phyloP scores from a whole-genome alignment of 108 stramenopile species.

The Conticribra weissflogii region DNA sequence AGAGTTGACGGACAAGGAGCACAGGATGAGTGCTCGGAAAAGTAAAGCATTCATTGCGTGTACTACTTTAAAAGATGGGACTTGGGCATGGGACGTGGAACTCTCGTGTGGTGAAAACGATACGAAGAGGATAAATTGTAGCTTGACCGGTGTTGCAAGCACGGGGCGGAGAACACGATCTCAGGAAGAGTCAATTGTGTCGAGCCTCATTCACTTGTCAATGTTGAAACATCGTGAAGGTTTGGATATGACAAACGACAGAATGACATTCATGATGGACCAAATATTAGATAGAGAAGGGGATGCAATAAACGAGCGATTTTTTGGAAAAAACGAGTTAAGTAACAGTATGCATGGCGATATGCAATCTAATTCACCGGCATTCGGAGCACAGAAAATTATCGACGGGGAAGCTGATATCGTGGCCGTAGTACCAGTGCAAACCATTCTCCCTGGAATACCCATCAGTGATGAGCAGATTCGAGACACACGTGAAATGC shows the following conservation, averaged over 20 bases:
- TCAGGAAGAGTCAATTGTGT: constrained; percentile 40
- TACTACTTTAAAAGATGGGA: constrained; percentile 57
- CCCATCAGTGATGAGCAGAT: neutral
- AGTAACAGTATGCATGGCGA: neutral
- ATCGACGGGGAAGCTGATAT: constrained; percentile 54
- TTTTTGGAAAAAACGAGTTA: neutral
- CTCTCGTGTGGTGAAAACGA: constrained; percentile 17
- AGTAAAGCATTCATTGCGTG: constrained; percentile 60
- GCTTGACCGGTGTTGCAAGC: too few species aligned
- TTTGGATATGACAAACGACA: neutral
- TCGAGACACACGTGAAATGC: constrained; percentile 15
- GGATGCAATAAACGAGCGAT: constrained; percentile 24
- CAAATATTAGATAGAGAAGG: constrained; percentile 41
- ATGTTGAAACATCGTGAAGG: constrained; percentile 28
- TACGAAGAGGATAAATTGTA: too few species aligned
- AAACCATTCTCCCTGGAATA: neutral
- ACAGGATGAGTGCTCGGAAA: constrained; percentile 7
- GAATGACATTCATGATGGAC: neutral
- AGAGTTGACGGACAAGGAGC: neutral
- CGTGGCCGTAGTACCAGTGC: constrained; percentile 55
- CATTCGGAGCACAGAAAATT: constrained; percentile 53
- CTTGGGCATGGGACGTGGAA: constrained; percentile 35
- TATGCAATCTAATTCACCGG: constrained; percentile 14
- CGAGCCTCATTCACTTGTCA: constrained; percentile 35
- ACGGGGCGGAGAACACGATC: constrained; percentile 24